Percentiles rank a stretch among this genome's conserved stretches.
Conservation (phyloP, 208 protist species). For the Acanthamoeba culbertsoni region DNA sequence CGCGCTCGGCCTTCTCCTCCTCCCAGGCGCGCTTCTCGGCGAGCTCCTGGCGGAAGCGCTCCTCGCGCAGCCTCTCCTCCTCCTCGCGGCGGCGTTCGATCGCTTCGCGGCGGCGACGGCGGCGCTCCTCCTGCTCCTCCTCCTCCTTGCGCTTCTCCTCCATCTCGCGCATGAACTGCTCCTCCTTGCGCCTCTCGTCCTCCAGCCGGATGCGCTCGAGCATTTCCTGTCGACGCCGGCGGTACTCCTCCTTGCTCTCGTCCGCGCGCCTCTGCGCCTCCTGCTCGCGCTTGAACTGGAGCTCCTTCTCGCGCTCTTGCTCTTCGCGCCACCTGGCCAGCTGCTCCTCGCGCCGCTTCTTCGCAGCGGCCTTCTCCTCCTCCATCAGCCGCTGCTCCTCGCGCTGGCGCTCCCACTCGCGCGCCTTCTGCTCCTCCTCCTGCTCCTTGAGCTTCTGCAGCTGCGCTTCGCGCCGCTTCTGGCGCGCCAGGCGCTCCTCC, state of each 20-base stretch:
- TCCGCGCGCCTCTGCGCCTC: not conserved
- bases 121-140: not conserved
- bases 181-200: not conserved
- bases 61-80: not conserved
- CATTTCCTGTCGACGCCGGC: not conserved
- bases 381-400: too few relatives aligned
- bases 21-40: not conserved
- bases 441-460: too few relatives aligned
- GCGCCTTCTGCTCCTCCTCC: too few relatives aligned
- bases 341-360: too few relatives aligned
- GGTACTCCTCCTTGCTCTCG: not conserved
- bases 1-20: conserved; percentile 22
- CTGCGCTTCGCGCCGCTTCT: too few relatives aligned
- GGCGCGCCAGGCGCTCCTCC: too few relatives aligned
- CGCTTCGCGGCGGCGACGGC: not conserved
- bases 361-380: too few relatives aligned
- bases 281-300: conserved; percentile 12
- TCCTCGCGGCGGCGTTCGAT: not conserved
- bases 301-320: not conserved
- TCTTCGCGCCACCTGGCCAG: too few relatives aligned
- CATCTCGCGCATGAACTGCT: not conserved
- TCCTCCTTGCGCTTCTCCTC: not conserved
- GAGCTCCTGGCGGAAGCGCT: not conserved
- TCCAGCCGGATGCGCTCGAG: not conserved
- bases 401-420: too few relatives aligned